A percentile compares a stretch with the other conserved stretches of the same genome.
phyloP scores from a whole-genome alignment of 805 yeast species.

The Wickerhamiella azyma region DNA sequence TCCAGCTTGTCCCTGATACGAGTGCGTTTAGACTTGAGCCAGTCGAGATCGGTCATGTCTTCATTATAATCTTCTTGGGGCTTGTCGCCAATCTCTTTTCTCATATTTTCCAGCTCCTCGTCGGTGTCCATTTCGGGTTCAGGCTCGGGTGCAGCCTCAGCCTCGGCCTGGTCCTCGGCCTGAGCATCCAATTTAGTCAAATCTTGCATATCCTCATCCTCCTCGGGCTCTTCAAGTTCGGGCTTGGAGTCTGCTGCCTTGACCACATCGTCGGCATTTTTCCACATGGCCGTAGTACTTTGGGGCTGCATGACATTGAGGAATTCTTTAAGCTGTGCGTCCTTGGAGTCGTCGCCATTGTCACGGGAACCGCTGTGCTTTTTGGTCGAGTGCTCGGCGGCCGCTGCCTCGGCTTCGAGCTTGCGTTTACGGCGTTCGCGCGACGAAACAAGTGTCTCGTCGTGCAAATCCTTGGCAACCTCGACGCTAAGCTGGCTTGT shows the following conservation, averaged over 20 bases:
- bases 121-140: constrained; percentile 18
- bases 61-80: constrained; percentile 35
- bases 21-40: constrained; percentile 66
- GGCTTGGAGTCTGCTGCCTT: constrained; percentile 19
- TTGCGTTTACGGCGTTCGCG: constrained; percentile 31
- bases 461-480: constrained; percentile 74
- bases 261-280: constrained; percentile 24
- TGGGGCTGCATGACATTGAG: constrained; percentile 69
- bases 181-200: constrained; percentile 3
- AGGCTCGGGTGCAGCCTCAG: too few relatives aligned
- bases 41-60: constrained; percentile 61
- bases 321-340: constrained; percentile 53
- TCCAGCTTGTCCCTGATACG: constrained; percentile 44
- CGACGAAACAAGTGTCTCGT: constrained; percentile 42
- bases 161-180: constrained; percentile 23
- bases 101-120: constrained; percentile 16
- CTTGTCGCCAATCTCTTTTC: constrained; percentile 25
- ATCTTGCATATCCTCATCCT: constrained; percentile 27
- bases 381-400: constrained; percentile 1
- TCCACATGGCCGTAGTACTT: constrained; percentile 27
- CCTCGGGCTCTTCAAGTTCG: constrained; percentile 29
- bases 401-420: constrained; percentile 15
- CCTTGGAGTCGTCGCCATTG: constrained; percentile 19
- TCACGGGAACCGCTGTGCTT: constrained; percentile 29
- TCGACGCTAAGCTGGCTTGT: constrained; percentile 69